Evolutionary conservation across 148 eudicot species (phyloP).

Genomic region (Vaccinium macrocarpon): DNA sequence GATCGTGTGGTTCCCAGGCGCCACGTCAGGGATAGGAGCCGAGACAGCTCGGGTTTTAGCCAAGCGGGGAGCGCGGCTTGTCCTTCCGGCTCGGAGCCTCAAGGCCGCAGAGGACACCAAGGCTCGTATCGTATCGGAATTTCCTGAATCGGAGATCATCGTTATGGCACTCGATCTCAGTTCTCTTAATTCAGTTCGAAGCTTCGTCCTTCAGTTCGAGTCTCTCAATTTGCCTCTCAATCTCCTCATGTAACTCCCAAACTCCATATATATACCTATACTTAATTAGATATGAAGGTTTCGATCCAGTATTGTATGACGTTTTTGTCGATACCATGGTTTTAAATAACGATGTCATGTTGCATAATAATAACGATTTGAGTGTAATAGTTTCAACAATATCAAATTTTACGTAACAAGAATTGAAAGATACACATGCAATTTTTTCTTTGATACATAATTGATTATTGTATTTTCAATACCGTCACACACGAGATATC

Average conservation of each 20-base stretch:
- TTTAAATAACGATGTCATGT: too few relatives aligned
- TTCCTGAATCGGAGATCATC: constrained; percentile 51
- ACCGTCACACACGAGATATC: background rate
- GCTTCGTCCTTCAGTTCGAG: constrained; percentile 56
- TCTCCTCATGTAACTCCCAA: constrained; percentile 67
- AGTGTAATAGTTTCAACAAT: too few relatives aligned
- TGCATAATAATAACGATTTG: too few relatives aligned
- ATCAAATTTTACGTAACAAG: too few relatives aligned
- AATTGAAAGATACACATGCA: too few relatives aligned
- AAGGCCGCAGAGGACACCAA: constrained; percentile 79
- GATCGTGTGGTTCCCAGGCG: constrained; percentile 41
- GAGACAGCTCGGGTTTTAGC: constrained; percentile 91
- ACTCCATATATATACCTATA: background rate
- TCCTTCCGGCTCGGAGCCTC: constrained; percentile 67
- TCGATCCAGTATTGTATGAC: too few relatives aligned
- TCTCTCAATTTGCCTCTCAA: constrained; percentile 77
- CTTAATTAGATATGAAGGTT: too few relatives aligned
- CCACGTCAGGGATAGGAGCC: constrained; percentile 96
- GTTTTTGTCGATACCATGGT: too few relatives aligned
- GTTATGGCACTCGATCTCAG: constrained; percentile 92
- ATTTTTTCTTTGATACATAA: too few relatives aligned
- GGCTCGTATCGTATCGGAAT: constrained; percentile 59
- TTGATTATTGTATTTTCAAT: too few relatives aligned
- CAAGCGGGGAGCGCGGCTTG: constrained; percentile 64
- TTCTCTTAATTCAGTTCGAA: constrained; percentile 67